Conservation (phyloP, 1,139 yeast genomes). For the Hyphopichia pseudoburtonii region DNA sequence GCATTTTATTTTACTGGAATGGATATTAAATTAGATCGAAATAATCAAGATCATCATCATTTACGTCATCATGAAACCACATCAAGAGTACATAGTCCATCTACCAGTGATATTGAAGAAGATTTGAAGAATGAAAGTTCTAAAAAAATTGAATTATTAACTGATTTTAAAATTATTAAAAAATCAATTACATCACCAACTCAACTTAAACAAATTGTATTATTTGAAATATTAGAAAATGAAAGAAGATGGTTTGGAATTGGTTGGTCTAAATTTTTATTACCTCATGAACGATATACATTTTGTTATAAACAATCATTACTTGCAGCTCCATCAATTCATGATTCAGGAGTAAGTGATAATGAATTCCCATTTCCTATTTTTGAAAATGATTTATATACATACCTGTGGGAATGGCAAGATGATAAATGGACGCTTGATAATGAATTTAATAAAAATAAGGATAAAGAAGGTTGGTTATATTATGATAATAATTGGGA, state of each 20-base stretch:
- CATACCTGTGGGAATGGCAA: slow-evolving; percentile 56
- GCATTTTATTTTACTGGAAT: slow-evolving; percentile 50
- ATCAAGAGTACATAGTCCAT: slow-evolving; percentile 25
- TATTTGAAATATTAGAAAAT: slow-evolving; percentile 54
- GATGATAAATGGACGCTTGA: slow-evolving; percentile 53
- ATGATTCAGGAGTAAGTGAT: slow-evolving; percentile 15
- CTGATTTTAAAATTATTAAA: slow-evolving; percentile 42
- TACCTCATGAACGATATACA: slow-evolving; percentile 53
- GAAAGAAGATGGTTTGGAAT: slow-evolving; percentile 63
- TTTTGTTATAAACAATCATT: slow-evolving; percentile 48
- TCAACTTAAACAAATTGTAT: slow-evolving; percentile 45
- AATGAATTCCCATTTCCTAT: slow-evolving; percentile 48
- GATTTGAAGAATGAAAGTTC: slow-evolving; percentile 10
- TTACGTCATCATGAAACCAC: slow-evolving; percentile 2
- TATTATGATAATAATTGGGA: slow-evolving; percentile 56
- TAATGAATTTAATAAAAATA: slow-evolving; percentile 33
- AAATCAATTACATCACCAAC: slow-evolving; percentile 42
- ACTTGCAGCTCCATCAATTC: slow-evolving; percentile 29
- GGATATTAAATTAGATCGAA: slow-evolving; percentile 27
- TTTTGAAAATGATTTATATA: slow-evolving; percentile 40
- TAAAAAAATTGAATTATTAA: slow-evolving; percentile 20
- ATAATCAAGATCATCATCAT: slow-evolving; percentile 15
- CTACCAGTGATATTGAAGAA: slow-evolving; percentile 25
- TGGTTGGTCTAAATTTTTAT: slow-evolving; percentile 54
- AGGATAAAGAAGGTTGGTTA: slow-evolving; percentile 50